Percentiles rank a stretch among this genome's conserved stretches.
Conservation (phyloP, 345 rosid species). For the Citrus trifoliata region DNA sequence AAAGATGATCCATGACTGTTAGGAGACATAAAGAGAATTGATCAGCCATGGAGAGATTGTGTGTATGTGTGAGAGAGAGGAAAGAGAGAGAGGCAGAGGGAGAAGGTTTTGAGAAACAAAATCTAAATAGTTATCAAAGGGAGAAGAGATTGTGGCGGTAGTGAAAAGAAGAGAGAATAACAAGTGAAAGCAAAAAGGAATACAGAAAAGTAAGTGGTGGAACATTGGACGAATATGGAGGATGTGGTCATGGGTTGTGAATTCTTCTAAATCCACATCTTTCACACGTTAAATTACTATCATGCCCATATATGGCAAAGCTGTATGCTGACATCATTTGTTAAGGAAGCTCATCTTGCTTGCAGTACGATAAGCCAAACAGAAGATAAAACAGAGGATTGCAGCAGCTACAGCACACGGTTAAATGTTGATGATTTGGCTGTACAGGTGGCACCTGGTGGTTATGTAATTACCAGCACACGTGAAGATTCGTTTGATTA, state of each 20-base stretch:
- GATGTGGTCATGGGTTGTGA: background rate
- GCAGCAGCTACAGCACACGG: too few relatives aligned
- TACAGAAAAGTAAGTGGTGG: background rate
- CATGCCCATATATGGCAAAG: background rate
- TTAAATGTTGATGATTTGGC: too few relatives aligned
- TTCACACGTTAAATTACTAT: background rate
- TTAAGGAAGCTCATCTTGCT: too few relatives aligned
- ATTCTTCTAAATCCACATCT: conserved; percentile 3
- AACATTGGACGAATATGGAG: background rate
- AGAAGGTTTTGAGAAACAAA: background rate
- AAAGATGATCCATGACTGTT: conserved; percentile 55
- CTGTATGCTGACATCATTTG: background rate
- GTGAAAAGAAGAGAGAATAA: conserved; percentile 8
- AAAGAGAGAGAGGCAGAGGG: background rate
- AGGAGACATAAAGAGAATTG: conserved; percentile 28
- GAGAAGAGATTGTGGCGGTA: conserved; percentile 20
- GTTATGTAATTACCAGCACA: too few relatives aligned
- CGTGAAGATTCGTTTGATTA: too few relatives aligned
- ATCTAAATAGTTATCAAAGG: background rate
- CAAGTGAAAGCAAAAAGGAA: conserved; percentile 11
- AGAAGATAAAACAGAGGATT: too few relatives aligned
- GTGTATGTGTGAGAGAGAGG: background rate
- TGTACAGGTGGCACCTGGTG: too few relatives aligned
- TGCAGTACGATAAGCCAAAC: too few relatives aligned
- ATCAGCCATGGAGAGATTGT: conserved; percentile 29